Base-by-base conservation (phyloP, 73 alveolate species). In the Paraurostyla sp. region DNA sequence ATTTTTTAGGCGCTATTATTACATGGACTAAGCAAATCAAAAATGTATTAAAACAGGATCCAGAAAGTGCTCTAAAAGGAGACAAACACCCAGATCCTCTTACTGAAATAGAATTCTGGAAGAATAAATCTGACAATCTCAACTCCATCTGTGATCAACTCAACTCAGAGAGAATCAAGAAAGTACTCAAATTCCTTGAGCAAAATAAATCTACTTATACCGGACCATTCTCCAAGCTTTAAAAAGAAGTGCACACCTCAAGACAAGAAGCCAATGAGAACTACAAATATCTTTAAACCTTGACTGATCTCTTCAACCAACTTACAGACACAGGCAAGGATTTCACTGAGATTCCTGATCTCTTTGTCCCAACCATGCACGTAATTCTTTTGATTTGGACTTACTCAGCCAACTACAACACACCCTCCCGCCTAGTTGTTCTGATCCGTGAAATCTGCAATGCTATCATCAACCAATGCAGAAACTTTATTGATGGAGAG, bases 11-110 rank as follows among this genome's bases (percentile, higher is more conserved):
- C 52, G 99, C 99, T 35, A 97, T 99, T 50, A 98, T 99, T 49
- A 98, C 99, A 56, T 99, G 99, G 99, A 99, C 99, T 33, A 98
- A 98, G 85, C 98, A 98, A 93, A 99, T 99, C 92, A 95, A 99
- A 93, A 98, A 98, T 76, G 99, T 99, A 41, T 91, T 99, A 84
- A 98, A 98, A 89, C 99, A 98, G 86, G 99, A 98, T 83, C 99
- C 99, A 1, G 99, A 98, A 84, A 94, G 97, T 56, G 99, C 99
- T 13, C 98, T 97, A 58, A 97, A 97, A 96, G 91, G 96, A 36
- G 99, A 99, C 56, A 96, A 98, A 40, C 97, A 99, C 91, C 99
- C 99, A 76, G 99, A 98, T 52, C 99, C 99, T 27, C 95, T 95
- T 33, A 99, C 98, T 33, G 99, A 99, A 94, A 92, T 99, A 58